Percentiles rank a stretch among this genome's conserved stretches.
Evolutionary conservation across 352 stramenopile species (phyloP).

Genomic region (Phytopythium mirpurense): DNA sequence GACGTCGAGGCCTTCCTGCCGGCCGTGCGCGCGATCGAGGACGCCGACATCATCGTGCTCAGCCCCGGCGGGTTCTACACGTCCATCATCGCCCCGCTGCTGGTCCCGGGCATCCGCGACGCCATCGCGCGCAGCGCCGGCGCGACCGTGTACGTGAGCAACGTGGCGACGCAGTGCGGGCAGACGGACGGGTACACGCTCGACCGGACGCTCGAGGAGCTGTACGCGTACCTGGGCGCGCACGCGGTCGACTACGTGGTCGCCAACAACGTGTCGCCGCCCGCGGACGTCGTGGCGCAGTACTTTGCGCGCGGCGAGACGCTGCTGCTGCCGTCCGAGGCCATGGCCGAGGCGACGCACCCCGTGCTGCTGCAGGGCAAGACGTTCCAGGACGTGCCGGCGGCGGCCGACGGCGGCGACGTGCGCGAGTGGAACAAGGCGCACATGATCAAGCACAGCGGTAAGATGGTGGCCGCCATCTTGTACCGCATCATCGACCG

Average conservation of each 20-base stretch:
- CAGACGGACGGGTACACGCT: constrained; percentile 81
- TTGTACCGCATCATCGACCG: constrained; percentile 86
- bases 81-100: constrained; percentile 75
- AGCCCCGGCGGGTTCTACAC: constrained; percentile 83
- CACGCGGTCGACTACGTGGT: constrained; percentile 85
- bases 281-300: constrained; percentile 42
- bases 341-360: constrained; percentile 45
- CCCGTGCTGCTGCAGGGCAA: constrained; percentile 72
- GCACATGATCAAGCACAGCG: constrained; percentile 83
- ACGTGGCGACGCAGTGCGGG: constrained; percentile 78
- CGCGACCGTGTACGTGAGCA: constrained; percentile 83
- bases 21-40: constrained; percentile 76
- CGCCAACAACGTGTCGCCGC: constrained; percentile 67
- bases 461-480: constrained; percentile 68
- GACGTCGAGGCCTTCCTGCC: constrained; percentile 66
- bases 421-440: constrained; percentile 74
- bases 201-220: constrained; percentile 52
- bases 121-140: constrained; percentile 61
- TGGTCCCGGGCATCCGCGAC: constrained; percentile 79
- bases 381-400: constrained; percentile 61
- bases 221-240: constrained; percentile 63
- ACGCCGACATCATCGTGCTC: constrained; percentile 82
- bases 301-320: constrained; percentile 73
- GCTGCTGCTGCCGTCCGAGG: constrained; percentile 59
- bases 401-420: neutral